phyloP scores from a whole-genome alignment of 352 stramenopile species.

The Pythium sp. region DNA sequence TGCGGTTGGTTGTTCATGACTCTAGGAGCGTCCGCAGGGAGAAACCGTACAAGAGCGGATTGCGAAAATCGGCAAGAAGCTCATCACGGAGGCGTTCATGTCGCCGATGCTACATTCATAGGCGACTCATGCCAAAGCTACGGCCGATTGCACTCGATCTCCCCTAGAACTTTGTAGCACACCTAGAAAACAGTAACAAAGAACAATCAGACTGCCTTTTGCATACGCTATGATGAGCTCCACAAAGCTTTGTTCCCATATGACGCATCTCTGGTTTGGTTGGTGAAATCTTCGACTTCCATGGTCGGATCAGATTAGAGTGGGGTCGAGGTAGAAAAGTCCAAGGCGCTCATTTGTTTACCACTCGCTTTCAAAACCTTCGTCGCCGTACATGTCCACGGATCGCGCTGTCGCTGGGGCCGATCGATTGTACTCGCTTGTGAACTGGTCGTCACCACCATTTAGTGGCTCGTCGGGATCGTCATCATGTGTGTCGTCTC shows the following conservation, averaged over 20 bases:
- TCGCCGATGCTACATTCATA: constrained; percentile 11
- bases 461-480: constrained; percentile 10
- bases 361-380: constrained; percentile 57
- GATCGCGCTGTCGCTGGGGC: constrained; percentile 17
- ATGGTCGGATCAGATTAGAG: background rate
- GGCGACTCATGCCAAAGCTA: background rate
- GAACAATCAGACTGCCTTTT: background rate
- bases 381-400: constrained; percentile 44
- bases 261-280: background rate
- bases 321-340: background rate
- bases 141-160: no score
- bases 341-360: constrained; percentile 5
- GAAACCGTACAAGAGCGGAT: constrained; percentile 49
- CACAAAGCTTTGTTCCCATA: background rate
- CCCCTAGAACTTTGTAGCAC: background rate
- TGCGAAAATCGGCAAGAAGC: constrained; percentile 66
- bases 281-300: background rate
- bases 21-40: constrained; percentile 5
- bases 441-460: constrained; percentile 10
- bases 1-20: background rate
- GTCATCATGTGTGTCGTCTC: background rate
- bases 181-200: background rate
- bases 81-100: constrained; percentile 63
- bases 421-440: constrained; percentile 12
- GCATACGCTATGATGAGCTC: background rate